phyloP scores from a whole-genome alignment of 2,329 filamentous ascomycete genomes.

The Fusarium coffeatum region DNA sequence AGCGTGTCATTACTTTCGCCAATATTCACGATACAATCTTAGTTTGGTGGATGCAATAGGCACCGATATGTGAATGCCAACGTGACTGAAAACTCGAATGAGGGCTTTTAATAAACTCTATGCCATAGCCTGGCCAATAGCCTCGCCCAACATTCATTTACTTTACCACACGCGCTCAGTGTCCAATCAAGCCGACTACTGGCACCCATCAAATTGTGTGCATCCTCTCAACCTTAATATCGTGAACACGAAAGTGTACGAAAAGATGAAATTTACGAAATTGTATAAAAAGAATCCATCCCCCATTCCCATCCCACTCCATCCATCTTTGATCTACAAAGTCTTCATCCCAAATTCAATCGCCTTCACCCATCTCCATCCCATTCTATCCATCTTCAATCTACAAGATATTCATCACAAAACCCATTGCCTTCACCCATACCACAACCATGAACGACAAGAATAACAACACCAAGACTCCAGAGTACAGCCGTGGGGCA shows the following conservation, averaged over 20 bases:
- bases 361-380: no score
- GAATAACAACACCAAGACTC: background rate
- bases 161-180: fast-evolving
- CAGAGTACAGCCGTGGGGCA: background rate
- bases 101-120: background rate
- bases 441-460: fast-evolving
- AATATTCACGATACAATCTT: background rate
- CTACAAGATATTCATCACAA: no score
- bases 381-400: no score
- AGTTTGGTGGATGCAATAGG: background rate
- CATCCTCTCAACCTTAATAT: background rate
- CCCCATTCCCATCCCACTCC: background rate
- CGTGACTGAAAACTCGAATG: background rate
- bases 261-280: background rate
- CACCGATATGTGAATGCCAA: no score
- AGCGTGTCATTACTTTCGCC: no score
- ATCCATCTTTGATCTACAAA: no score
- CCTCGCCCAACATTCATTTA: fast-evolving
- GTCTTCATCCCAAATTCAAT: no score
- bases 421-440: no score
- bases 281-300: background rate
- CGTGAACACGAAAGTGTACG: background rate
- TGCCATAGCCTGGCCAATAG: fast-evolving
- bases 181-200: background rate
- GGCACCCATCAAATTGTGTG: fast-evolving